Base-by-base conservation (phyloP, 2,329 filamentous ascomycete species). In the Ophiostoma piceae region DNA sequence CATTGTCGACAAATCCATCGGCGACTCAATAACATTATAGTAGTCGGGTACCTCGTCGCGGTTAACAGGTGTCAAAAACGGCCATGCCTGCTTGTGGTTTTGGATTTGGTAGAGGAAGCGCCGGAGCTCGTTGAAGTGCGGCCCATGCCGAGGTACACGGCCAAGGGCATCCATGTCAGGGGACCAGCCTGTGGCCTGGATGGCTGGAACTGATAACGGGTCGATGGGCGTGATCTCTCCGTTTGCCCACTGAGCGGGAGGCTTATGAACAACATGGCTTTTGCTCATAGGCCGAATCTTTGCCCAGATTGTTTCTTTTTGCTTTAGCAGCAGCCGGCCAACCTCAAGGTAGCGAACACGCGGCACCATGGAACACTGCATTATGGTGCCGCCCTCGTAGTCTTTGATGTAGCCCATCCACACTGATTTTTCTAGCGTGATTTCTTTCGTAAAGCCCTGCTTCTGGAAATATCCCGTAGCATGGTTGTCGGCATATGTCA, bases 341-440 rank as follows among this genome's bases (percentile, higher is more conserved):
- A 89, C 87, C 79, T 99, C 94, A 6, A 99, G 89, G 79, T 99
- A 99, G 67, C 95, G 91, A 68, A 98, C 92, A 72, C 91, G 91
- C 8, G 94, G 94, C n/a, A 99, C 85, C 95, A 99, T 98, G 69
- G 91, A 92, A 77, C 95, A 99, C 81, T 99, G 95, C 95, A 99
- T 99, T 72, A 99, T 96, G 0, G 95, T 99, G 70, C 95, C 95
- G 71, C 95, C 95, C 80, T 99, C 95, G 79, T 99, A 99, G 78
- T 99, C 95, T 78, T 99, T 99, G 83, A 99, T 99, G 76, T 98
- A 99, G 1, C 95, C 95, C 95, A 98, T 98, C 95, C 95, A 99
- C 2, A 93, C 89, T 2, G 90, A 88, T 76, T 90, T 91, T 71
- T 95, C 91, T 0, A 99, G 87, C 0, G 94, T 97, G 73, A 99